A percentile compares a stretch with the other conserved stretches of the same genome.
phyloP scores from a whole-genome alignment of 1,284 basidiomycete species.

The Veloporphyrellus conicus region DNA sequence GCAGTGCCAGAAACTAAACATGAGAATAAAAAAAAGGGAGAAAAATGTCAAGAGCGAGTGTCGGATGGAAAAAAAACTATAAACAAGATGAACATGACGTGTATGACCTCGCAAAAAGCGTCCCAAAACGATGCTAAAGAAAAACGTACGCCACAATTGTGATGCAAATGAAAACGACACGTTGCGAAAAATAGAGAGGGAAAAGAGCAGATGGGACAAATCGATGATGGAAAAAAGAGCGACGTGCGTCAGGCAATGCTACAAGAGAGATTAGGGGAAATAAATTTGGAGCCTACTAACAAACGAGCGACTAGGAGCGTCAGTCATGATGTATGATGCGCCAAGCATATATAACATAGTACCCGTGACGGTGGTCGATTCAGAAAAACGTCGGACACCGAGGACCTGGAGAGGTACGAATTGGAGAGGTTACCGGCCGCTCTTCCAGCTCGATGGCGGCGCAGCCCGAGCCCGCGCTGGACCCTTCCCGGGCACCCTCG shows the following conservation, averaged over 20 bases:
- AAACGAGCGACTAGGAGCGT: slow-evolving; percentile 8
- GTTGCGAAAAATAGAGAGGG: not conserved
- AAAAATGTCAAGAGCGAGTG: not conserved
- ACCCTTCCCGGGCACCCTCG: slow-evolving; percentile 13
- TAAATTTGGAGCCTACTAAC: not conserved
- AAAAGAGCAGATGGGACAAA: not conserved
- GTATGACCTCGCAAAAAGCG: slow-evolving; percentile 1
- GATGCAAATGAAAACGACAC: not conserved
- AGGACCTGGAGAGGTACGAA: too few relatives aligned
- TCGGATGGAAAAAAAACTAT: too few relatives aligned
- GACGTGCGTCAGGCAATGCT: not conserved
- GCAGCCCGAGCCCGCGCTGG: slow-evolving; percentile 12
- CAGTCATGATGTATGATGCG: not conserved
- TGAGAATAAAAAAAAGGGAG: not conserved
- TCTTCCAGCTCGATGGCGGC: slow-evolving; percentile 36
- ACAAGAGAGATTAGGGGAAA: slow-evolving; percentile 7
- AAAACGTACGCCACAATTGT: not conserved
- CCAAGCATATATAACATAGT: not conserved
- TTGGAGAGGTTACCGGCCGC: slow-evolving; percentile 10
- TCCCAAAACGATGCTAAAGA: slow-evolving; percentile 15
- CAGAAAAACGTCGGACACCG: too few relatives aligned
- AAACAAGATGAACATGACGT: not conserved
- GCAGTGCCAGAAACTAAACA: not conserved
- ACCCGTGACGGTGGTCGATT: too few relatives aligned
- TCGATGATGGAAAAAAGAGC: slow-evolving; percentile 4